Percentiles rank a stretch among this genome's conserved stretches.
Conservation (phyloP, 192 early-diverging fungal species). For the Entomortierella parvispora region DNA sequence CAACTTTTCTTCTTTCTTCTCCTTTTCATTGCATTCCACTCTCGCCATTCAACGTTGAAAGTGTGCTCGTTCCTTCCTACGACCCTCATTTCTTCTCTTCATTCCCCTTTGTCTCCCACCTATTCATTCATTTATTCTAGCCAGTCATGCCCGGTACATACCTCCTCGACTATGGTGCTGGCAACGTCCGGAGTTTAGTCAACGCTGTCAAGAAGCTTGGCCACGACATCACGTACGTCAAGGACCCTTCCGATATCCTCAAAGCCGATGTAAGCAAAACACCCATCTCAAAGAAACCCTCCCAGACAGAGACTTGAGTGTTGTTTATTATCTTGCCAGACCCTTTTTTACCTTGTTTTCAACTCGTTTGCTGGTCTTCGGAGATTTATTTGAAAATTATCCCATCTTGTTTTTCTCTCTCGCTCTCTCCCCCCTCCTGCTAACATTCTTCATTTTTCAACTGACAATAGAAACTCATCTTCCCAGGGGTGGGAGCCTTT, state of each 20-base stretch:
- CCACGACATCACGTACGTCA: constrained; percentile 81
- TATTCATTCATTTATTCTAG: constrained; percentile 3
- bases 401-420: background rate
- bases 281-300: no score
- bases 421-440: background rate
- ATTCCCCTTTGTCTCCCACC: background rate
- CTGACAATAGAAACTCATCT: constrained; percentile 87
- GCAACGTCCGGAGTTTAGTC: constrained; percentile 96
- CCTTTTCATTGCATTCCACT: background rate
- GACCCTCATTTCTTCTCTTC: background rate
- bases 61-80: no score
- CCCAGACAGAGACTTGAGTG: no score
- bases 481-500: constrained; percentile 98
- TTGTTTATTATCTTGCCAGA: background rate
- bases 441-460: background rate
- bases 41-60: background rate
- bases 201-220: constrained; percentile 95
- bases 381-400: constrained; percentile 12
- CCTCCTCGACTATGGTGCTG: constrained; percentile 99
- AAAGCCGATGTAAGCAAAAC: constrained; percentile 88
- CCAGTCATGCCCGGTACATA: constrained; percentile 66
- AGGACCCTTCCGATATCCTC: constrained; percentile 80
- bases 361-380: background rate
- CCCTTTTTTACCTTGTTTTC: background rate
- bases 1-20: background rate